Evolutionary conservation across 1,284 basidiomycete genomes (phyloP).

Genomic region (Exobasidium cylindrosporum): DNA sequence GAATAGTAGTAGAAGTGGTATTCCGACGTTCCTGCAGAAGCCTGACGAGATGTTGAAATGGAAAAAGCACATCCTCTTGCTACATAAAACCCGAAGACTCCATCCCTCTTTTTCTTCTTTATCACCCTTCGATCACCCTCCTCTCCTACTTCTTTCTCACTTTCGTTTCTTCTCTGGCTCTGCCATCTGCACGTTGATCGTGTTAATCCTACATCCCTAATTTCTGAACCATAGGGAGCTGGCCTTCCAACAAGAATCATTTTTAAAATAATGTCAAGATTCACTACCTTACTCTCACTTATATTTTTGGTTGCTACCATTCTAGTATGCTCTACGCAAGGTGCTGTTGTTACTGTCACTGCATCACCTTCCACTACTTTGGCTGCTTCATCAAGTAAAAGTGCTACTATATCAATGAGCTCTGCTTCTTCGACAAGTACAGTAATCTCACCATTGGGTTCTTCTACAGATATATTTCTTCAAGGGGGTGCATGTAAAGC

Average conservation of each 20-base stretch:
- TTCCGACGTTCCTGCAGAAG: no score
- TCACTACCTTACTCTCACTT: neutral
- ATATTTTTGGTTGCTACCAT: neutral
- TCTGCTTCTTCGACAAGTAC: neutral
- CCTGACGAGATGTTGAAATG: no score
- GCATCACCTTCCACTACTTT: neutral
- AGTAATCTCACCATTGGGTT: constrained; percentile 1
- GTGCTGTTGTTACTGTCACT: neutral
- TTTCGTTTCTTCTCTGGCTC: neutral
- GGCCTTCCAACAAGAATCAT: no score
- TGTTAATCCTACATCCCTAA: no score
- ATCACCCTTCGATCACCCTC: no score
- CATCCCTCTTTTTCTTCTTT: no score
- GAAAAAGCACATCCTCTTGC: no score
- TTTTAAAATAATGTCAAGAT: no score
- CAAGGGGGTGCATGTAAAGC: constrained; percentile 8
- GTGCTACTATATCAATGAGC: neutral
- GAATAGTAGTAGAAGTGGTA: no score
- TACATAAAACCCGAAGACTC: no score
- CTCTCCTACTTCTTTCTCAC: neutral
- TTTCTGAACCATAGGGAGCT: no score
- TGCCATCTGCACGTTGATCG: neutral
- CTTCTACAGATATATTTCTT: constrained; percentile 53
- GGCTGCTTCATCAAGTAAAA: neutral
- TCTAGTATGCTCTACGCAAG: neutral